Base-by-base conservation (phyloP, 345 rosid genomes). In the Dimocarpus longan region DNA sequence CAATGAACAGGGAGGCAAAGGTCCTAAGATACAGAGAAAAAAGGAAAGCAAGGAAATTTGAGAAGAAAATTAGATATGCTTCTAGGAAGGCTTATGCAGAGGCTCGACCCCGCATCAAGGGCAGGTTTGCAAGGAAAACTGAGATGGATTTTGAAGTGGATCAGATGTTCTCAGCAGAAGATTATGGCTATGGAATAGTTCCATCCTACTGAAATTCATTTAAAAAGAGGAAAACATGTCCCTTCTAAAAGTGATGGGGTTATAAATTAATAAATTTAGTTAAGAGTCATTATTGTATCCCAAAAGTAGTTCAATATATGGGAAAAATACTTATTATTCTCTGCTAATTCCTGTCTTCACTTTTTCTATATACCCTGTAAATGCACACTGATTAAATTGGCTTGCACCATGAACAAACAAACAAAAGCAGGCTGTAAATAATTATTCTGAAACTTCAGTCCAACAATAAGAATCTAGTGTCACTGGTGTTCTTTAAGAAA, bases 111-210 rank as follows among this genome's bases (percentile, higher is more conserved):
- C 1, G 28, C 28, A 1, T 26, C 28, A 26, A 26, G 28, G 28
- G 28, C 28, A 26, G 28, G 28, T 26, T 26, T 26, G 28, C 28
- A 26, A 26, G 28, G 28, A 26, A 26, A 26, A 26, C 28, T 26
- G 28, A 26, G 28, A 26, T 26, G 28, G 28, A 28, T 10, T 85
- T 88, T 65, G 93, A 89, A 69, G 88, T 85, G 26, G 93, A 91
- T 44, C 91, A 84, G 76, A 80, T 91, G 80, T 89, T 93, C 80
- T 85, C 95, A 24, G 42, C 94, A 78, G 54, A 84, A 16, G 91
- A 89, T 11, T 67, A 84, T 68, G 92, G 82, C 22, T 90, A 90
- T 87, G 89, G 93, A 64, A 86, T 93, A 78, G 96, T 91, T 76
- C 97, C 96, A 62, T 91, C 97, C 9, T 91, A 21, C 62, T 73